A percentile compares a stretch with the other conserved stretches of the same genome.
These are phyloP conservation scores for Rosa lucieae DNA, from an alignment of 306 rosid genomes.

Conservation along the genomic window DNA sequence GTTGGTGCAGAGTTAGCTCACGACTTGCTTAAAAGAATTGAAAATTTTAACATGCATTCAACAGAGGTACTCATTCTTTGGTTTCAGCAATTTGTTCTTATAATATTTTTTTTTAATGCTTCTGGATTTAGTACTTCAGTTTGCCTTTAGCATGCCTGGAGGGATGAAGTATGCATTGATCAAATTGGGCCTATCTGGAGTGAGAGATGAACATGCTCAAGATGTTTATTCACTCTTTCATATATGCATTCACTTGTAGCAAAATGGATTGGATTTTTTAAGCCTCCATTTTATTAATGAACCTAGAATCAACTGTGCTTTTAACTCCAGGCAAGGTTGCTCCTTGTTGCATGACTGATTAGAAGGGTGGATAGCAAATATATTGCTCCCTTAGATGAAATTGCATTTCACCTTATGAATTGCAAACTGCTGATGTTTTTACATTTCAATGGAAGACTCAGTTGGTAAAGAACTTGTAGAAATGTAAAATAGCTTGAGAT, in stretches of 20 bases:
- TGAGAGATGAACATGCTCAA: slow-evolving; percentile 13
- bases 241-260: neutral
- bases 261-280: neutral
- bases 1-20: slow-evolving; percentile 84
- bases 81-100: slow-evolving; percentile 15
- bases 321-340: neutral
- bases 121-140: slow-evolving; percentile 4
- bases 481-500: neutral
- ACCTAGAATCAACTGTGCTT: neutral
- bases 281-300: neutral
- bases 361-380: neutral
- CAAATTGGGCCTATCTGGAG: slow-evolving; percentile 7
- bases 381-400: neutral
- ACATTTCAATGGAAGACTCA: neutral
- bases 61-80: slow-evolving; percentile 64
- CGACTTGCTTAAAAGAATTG: slow-evolving; percentile 66
- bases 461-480: neutral
- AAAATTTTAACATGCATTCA: slow-evolving; percentile 80
- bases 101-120: slow-evolving; percentile 19
- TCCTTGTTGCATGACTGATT: neutral
- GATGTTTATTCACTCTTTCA: slow-evolving; percentile 9
- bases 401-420: neutral
- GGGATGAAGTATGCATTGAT: neutral
- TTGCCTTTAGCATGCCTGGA: slow-evolving; percentile 6
- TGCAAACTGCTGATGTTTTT: neutral